A percentile compares a stretch with the other conserved stretches of the same genome.
These are phyloP conservation scores for Apium graveolens DNA, from an alignment of 129 eudicot genomes.

Conservation along the genomic window DNA sequence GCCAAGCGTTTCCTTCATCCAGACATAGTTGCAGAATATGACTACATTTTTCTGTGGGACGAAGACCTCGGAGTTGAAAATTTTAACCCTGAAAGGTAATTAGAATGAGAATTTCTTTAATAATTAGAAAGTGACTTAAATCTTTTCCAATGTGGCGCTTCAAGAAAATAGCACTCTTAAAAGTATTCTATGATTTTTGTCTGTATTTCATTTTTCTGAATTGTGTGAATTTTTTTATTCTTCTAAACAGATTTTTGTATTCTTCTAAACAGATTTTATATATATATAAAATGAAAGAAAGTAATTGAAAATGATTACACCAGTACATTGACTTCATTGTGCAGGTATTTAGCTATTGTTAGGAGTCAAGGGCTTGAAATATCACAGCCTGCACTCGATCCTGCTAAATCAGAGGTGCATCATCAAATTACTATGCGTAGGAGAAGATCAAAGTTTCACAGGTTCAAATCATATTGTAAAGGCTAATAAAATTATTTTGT, in stretches of 20 bases:
- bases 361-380: conserved; percentile 71
- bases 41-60: conserved; percentile 78
- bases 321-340: neutral
- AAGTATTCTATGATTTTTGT: neutral
- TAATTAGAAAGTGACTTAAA: neutral
- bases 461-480: conserved; percentile 24
- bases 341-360: conserved; percentile 61
- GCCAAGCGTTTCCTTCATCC: conserved; percentile 90
- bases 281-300: neutral
- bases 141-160: neutral
- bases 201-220: neutral
- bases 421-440: conserved; percentile 65
- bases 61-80: conserved; percentile 74
- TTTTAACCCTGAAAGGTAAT: conserved; percentile 62
- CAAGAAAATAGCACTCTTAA: neutral
- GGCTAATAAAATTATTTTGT: neutral
- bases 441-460: conserved; percentile 53
- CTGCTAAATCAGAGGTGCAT: conserved; percentile 56
- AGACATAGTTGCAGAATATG: conserved; percentile 64
- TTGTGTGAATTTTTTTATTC: neutral
- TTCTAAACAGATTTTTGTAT: neutral
- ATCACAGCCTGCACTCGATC: conserved; percentile 84
- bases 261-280: neutral
- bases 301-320: neutral
- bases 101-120: neutral